Conservation (phyloP, 768 basidiomycete species). For the Steccherinum ochraceum region DNA sequence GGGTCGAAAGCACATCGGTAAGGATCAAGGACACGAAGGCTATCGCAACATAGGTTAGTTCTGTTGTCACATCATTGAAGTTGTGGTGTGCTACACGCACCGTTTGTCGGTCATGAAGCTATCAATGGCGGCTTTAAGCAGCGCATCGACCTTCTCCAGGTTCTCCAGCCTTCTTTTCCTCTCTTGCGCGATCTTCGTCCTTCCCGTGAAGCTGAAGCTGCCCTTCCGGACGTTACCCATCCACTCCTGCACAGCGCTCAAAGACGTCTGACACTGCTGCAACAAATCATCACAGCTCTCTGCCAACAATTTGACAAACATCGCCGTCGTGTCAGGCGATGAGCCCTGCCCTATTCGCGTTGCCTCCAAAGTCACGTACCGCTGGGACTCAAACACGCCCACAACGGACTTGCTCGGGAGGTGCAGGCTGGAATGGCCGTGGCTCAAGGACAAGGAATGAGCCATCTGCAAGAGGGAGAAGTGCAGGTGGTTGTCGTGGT, state of each 20-base stretch:
- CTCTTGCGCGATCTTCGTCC: conserved; percentile 22
- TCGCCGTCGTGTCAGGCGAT: conserved; percentile 34
- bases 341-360: conserved; percentile 44
- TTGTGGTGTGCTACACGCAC: conserved; percentile 25
- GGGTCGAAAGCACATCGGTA: conserved; percentile 48
- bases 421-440: not conserved
- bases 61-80: not conserved
- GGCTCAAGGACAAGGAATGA: conserved; percentile 6
- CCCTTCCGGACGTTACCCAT: conserved; percentile 32
- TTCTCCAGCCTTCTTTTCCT: conserved; percentile 30
- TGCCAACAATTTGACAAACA: conserved; percentile 38
- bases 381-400: conserved; percentile 67
- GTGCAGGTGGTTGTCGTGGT: conserved; percentile 16
- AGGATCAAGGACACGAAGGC: conserved; percentile 51
- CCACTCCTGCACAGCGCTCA: conserved; percentile 45
- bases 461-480: conserved; percentile 21
- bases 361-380: conserved; percentile 64
- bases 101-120: conserved; percentile 45
- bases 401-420: conserved; percentile 44
- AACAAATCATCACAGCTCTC: conserved; percentile 53
- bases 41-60: too few species aligned
- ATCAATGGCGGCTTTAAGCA: conserved; percentile 33
- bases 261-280: conserved; percentile 30
- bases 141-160: conserved; percentile 30
- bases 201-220: conserved; percentile 30